phyloP scores from a whole-genome alignment of 805 yeast species.

The Monosporozyma servazzii region DNA sequence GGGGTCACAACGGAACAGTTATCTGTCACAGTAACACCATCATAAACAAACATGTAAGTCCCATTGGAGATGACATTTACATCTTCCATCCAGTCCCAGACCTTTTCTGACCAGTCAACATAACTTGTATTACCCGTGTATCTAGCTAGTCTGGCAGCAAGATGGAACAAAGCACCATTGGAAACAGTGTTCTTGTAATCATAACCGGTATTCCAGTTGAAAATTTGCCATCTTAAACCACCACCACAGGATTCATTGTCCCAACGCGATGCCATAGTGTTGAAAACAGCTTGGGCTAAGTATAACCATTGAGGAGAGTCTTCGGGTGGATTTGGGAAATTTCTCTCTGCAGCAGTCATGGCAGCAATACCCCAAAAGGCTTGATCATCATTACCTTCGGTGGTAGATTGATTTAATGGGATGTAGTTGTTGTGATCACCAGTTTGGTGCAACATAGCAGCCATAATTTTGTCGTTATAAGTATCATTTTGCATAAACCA shows the following conservation, averaged over 20 bases:
- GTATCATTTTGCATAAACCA: conserved; percentile 61
- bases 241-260: conserved; percentile 66
- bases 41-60: conserved; percentile 41
- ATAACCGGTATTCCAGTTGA: conserved; percentile 88
- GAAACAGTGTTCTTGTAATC: conserved; percentile 86
- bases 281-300: conserved; percentile 81
- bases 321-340: conserved; percentile 60
- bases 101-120: conserved; percentile 60
- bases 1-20: conserved; percentile 55
- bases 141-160: conserved; percentile 80
- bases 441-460: conserved; percentile 63
- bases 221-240: conserved; percentile 95
- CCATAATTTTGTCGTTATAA: conserved; percentile 46
- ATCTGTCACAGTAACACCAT: conserved; percentile 50
- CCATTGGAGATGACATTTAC: conserved; percentile 37
- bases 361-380: conserved; percentile 94
- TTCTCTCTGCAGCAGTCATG: conserved; percentile 85
- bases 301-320: conserved; percentile 66
- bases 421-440: conserved; percentile 71
- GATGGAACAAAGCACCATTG: conserved; percentile 82
- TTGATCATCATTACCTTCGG: conserved; percentile 97
- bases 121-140: conserved; percentile 70
- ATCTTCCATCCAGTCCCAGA: conserved; percentile 73
- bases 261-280: conserved; percentile 88
- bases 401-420: conserved; percentile 78